Percentiles rank a stretch among this genome's conserved stretches.
These are phyloP conservation scores for Spinellus fusiger DNA, from an alignment of 192 early-diverging fungal genomes.

Conservation along the genomic window DNA sequence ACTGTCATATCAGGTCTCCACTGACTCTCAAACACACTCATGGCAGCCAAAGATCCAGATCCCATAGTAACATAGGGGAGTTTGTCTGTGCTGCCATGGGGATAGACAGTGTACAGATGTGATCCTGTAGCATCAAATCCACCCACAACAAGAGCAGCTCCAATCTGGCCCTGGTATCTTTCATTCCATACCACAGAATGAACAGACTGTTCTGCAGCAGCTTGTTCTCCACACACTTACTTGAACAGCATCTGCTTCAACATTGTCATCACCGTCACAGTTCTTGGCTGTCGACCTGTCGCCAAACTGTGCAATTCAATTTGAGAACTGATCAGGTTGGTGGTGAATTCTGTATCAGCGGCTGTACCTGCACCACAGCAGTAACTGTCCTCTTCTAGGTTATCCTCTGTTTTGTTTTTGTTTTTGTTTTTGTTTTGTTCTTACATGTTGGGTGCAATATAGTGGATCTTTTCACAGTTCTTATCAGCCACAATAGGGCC, in stretches of 20 bases:
- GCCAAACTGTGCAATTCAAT: slow-evolving; percentile 88
- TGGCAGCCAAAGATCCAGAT: slow-evolving; percentile 90
- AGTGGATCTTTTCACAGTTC: slow-evolving; percentile 99
- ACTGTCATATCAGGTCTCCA: slow-evolving; percentile 77
- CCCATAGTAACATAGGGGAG: slow-evolving; percentile 96
- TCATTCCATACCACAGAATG: neutral
- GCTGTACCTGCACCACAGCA: slow-evolving; percentile 98
- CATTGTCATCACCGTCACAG: slow-evolving; percentile 93
- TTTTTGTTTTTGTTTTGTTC: slow-evolving; percentile 3
- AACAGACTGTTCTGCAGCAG: no score
- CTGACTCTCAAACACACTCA: slow-evolving; percentile 89
- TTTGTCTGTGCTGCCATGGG: slow-evolving; percentile 95
- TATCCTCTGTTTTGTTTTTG: neutral
- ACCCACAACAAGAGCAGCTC: slow-evolving; percentile 90
- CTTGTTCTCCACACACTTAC: slow-evolving; percentile 21
- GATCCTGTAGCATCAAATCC: slow-evolving; percentile 90
- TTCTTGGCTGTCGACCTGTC: slow-evolving; percentile 83
- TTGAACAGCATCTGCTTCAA: slow-evolving; percentile 96
- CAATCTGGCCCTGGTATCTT: slow-evolving; percentile 93
- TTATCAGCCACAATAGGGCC: slow-evolving; percentile 97
- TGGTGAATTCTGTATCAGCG: slow-evolving; percentile 97
- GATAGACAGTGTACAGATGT: slow-evolving; percentile 83
- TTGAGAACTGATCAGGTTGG: slow-evolving; percentile 85
- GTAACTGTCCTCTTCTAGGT: slow-evolving; percentile 32
- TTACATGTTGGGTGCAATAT: slow-evolving; percentile 92